Base-by-base conservation (phyloP, 306 rosid genomes). In the Amphicarpaea edgeworthii region DNA sequence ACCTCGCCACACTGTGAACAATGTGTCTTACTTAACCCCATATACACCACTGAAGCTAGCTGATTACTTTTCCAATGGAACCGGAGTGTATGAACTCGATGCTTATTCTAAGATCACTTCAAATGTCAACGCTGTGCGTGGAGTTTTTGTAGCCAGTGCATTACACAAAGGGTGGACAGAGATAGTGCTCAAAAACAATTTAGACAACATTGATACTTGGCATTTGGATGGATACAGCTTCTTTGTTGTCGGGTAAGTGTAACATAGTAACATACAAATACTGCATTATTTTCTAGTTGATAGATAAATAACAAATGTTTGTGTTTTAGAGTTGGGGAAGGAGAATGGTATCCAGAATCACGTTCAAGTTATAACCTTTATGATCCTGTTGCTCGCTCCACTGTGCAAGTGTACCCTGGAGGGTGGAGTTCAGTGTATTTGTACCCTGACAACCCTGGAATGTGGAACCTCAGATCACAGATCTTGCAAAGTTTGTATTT, bases 391-490 rank as follows among this genome's bases (percentile, higher is more conserved):
- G 88, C 79, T 26, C 75, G 96, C 0, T 89, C 93, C 11, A 89
- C 87, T 0, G 85, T 85, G 46, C 93, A 88, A 80, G 95, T 92
- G 66, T 89, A 80, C 78, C 97, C 91, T 0, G 14, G 82, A 24
- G 86, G 87, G 57, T 94, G 98, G 97, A 90, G 83, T 68, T 95
- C 90, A 37, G 90, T 91, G 41, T 94, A 91, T 81, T 90, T 88
- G 74, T 90, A 76, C 77, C 91, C 93, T 21, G 97, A 94, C 79
- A 91, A 91, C 71, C 94, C 95, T 0, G 93, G 97, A 82, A 94
- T 90, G 90, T 94, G 96, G 97, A 91, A 91, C 64, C 70, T 93
- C 62, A 90, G 97, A 68, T 91, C 98, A 66, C 94, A 91, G 59
- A 79, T 80, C 9, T 77, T 90, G 84, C 77, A 81, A 77, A 81